Conservation (phyloP, 202 grass and related monocot genomes). For the Dendrocalamus latiflorus region DNA sequence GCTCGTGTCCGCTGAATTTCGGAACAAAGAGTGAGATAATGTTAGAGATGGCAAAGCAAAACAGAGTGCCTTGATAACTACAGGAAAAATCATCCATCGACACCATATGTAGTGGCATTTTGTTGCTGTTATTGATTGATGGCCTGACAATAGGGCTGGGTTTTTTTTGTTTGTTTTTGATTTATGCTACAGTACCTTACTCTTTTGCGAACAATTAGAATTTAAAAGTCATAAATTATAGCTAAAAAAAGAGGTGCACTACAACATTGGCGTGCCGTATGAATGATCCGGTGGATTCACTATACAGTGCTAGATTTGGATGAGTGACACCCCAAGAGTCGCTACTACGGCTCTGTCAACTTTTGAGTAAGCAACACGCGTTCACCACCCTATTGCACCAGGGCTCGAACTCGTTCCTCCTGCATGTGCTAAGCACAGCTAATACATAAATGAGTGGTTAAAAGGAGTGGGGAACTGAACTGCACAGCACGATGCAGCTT, state of each 20-base stretch:
- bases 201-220: too few relatives aligned
- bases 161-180: too few relatives aligned
- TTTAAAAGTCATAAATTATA: accelerated
- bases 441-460: neutral
- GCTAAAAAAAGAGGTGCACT: too few relatives aligned
- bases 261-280: too few relatives aligned
- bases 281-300: neutral
- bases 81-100: neutral
- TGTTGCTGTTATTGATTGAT: neutral
- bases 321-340: neutral
- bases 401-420: neutral
- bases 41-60: neutral
- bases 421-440: neutral
- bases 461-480: neutral
- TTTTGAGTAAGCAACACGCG: conserved; percentile 33
- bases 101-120: neutral
- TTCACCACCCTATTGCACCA: neutral
- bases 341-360: conserved; percentile 11
- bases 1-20: too few relatives aligned
- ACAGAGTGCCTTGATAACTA: neutral
- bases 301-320: neutral
- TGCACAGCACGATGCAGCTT: neutral
- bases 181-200: too few relatives aligned
- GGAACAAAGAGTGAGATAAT: neutral
- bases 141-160: too few relatives aligned